Percentiles rank a stretch among this genome's conserved stretches.
These are phyloP conservation scores for Lactifluus hygrophoroides DNA, from an alignment of 768 basidiomycete species.

Conservation along the genomic window DNA sequence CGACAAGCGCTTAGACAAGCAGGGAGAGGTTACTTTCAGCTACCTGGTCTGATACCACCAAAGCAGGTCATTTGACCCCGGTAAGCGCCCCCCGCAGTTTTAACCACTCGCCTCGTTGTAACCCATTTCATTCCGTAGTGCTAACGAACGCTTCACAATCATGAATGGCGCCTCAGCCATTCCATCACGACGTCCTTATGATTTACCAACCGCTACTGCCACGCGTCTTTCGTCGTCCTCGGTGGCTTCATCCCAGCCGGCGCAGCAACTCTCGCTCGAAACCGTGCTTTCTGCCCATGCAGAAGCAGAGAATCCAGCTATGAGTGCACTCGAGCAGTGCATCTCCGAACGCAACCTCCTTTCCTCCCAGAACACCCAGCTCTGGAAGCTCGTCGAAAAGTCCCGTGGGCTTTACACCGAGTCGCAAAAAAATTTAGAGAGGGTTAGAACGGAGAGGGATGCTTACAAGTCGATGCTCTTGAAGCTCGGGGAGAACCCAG, in stretches of 20 bases:
- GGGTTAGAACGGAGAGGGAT: constrained; percentile 76
- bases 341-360: constrained; percentile 75
- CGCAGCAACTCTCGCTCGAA: constrained; percentile 35
- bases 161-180: constrained; percentile 13
- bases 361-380: constrained; percentile 76
- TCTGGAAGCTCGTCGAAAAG: constrained; percentile 95
- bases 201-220: constrained; percentile 7
- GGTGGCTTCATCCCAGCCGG: constrained; percentile 24
- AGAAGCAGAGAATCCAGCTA: constrained; percentile 41
- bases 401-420: constrained; percentile 75
- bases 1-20: background rate
- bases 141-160: constrained; percentile 1
- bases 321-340: constrained; percentile 62
- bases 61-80: background rate
- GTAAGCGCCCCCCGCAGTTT: background rate
- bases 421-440: constrained; percentile 77
- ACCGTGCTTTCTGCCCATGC: constrained; percentile 49
- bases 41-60: background rate
- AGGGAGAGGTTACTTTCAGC: background rate
- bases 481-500: constrained; percentile 37
- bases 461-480: constrained; percentile 35
- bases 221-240: constrained; percentile 23
- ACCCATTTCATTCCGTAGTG: background rate
- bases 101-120: background rate
- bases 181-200: constrained; percentile 16